phyloP scores from a whole-genome alignment of 805 yeast species.

The Candida boidinii region DNA sequence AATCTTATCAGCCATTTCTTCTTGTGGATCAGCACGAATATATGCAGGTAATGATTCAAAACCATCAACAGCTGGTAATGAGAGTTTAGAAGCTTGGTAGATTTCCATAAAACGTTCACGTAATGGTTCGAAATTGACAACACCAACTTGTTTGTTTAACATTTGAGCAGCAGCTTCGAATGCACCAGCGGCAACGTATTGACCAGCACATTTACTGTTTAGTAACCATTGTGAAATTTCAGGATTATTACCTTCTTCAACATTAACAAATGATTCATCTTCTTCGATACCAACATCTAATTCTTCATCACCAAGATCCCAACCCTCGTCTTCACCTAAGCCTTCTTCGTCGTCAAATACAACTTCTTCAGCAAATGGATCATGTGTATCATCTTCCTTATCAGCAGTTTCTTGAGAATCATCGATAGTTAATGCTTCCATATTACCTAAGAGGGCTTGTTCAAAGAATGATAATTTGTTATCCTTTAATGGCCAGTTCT shows the following conservation, averaged over 20 bases:
- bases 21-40: slow-evolving; percentile 59
- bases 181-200: slow-evolving; percentile 91
- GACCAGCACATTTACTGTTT: slow-evolving; percentile 84
- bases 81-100: slow-evolving; percentile 71
- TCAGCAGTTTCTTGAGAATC: slow-evolving; percentile 22
- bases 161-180: slow-evolving; percentile 94
- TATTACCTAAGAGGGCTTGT: slow-evolving; percentile 69
- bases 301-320: slow-evolving; percentile 79
- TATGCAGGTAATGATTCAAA: slow-evolving; percentile 62
- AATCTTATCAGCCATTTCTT: slow-evolving; percentile 35
- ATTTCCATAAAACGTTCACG: slow-evolving; percentile 76
- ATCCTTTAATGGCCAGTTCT: slow-evolving; percentile 78
- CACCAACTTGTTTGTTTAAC: slow-evolving; percentile 82
- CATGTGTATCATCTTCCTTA: slow-evolving; percentile 1
- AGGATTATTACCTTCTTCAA: slow-evolving; percentile 24
- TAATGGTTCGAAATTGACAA: slow-evolving; percentile 80
- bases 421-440: slow-evolving; percentile 54
- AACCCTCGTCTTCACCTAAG: slow-evolving; percentile 61
- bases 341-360: slow-evolving; percentile 34
- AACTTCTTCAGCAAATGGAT: slow-evolving; percentile 28
- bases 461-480: slow-evolving; percentile 76
- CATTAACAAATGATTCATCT: slow-evolving; percentile 28
- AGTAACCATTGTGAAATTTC: slow-evolving; percentile 60
- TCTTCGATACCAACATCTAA: slow-evolving; percentile 49
- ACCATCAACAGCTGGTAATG: slow-evolving; percentile 65